Evolutionary conservation across 2,329 filamentous ascomycete genomes (phyloP), one percentile per base, ranked within the genome.

Genomic region (Fusarium luffae): DNA sequence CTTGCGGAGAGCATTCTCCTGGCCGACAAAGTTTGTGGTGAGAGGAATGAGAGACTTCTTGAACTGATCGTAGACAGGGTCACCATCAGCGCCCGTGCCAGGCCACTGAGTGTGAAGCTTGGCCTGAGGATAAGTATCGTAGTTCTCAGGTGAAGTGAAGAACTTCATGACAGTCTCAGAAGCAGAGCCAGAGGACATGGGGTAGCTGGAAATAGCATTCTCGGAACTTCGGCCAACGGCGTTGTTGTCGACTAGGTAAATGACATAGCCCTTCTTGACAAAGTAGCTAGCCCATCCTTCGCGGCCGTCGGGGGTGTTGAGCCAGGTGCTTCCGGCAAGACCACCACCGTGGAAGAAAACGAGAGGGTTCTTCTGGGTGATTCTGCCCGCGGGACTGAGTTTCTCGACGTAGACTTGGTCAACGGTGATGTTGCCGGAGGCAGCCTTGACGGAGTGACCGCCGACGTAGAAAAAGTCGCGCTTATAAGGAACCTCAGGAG

Each of bases 341-440:
- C 68, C 68, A 5, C 68, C 69, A 2, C 68, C 68, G 11, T 71
- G 68, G 23, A 72, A 69, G 43, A 72, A 71, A 18, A 72, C 66
- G 2, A 72, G 56, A 10, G 68, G 68, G 5, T 66, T 50, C 25
- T 59, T 61, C 25, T 71, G 65, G 7, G 10, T 32, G 16, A 18
- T 16, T 4, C 37, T 18, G 1, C 3, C n/a, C 4, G 43, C 37
- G 2, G 69, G 69, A 0, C 51, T 59, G 27, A 72, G 46, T 6
- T 72, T 72, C 30, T 72, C 68, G 4, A 72, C 68, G 23, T 72
- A 72, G 16, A 72, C 23, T 25, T 71, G 68, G 25, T 72, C 69
- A 27, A 69, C 49, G 1, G 54, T 71, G 27, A 69, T 66, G 7
- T 63, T 69, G 21, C 68, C 68, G 1, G 68, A 59, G 14, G 65